Percentiles rank a stretch among this genome's conserved stretches.
These are phyloP conservation scores for Flaveria ramosissima DNA, from an alignment of 129 eudicot species.

Conservation along the genomic window DNA sequence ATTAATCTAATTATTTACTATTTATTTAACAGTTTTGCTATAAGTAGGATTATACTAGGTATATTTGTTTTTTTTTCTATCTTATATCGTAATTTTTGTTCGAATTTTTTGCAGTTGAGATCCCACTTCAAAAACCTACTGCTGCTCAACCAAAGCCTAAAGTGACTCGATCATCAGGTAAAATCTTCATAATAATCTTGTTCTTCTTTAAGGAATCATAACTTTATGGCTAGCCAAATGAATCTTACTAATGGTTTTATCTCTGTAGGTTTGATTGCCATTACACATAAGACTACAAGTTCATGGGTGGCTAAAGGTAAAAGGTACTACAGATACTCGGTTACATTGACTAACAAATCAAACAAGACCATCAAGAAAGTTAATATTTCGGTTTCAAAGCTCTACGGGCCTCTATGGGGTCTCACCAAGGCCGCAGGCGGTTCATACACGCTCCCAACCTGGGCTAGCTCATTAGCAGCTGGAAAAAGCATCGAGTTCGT, in stretches of 20 bases:
- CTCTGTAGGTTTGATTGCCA: slow-evolving; percentile 35
- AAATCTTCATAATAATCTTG: slow-evolving; percentile 10
- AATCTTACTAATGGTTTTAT: slow-evolving; percentile 2
- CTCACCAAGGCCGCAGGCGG: slow-evolving; percentile 57
- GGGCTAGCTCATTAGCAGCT: slow-evolving; percentile 64
- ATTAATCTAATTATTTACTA: background rate
- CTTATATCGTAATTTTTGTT: background rate
- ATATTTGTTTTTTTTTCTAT: background rate
- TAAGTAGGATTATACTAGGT: too few relatives aligned
- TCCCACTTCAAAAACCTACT: slow-evolving; percentile 46
- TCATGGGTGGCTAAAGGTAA: slow-evolving; percentile 66
- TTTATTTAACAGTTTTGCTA: too few relatives aligned
- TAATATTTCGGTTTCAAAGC: slow-evolving; percentile 61
- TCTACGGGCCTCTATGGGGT: slow-evolving; percentile 93
- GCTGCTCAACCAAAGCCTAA: background rate
- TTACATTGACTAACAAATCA: slow-evolving; percentile 73
- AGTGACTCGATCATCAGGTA: slow-evolving; percentile 59
- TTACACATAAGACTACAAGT: slow-evolving; percentile 59
- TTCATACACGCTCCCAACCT: slow-evolving; percentile 66
- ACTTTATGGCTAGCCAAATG: background rate
- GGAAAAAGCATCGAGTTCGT: slow-evolving; percentile 88
- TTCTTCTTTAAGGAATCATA: background rate
- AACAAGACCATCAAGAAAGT: slow-evolving; percentile 60
- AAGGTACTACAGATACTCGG: slow-evolving; percentile 84
- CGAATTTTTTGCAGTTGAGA: slow-evolving; percentile 10